These are phyloP conservation scores for Trichophyton simii DNA, from an alignment of 2,329 filamentous ascomycete genomes.

Conservation along the genomic window DNA sequence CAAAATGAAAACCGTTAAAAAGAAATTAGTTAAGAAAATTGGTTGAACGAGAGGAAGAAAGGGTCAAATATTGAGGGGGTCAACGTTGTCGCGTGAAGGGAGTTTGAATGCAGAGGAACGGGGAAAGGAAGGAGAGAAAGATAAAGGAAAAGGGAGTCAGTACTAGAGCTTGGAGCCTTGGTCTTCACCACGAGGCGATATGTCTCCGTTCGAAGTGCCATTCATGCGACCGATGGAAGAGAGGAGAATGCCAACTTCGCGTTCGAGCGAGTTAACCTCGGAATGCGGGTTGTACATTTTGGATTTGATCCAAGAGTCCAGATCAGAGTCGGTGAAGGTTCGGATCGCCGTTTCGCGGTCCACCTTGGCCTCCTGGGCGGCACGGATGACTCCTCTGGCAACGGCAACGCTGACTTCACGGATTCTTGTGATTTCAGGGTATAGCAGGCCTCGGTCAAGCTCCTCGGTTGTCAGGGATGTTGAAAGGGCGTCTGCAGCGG, in stretches of 20 bases:
- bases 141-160: conserved; percentile 3
- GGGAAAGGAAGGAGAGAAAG: neutral
- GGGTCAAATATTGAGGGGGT: neutral
- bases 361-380: conserved; percentile 70
- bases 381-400: conserved; percentile 84
- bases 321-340: conserved; percentile 29
- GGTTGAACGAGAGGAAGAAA: neutral
- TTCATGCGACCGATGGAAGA: conserved; percentile 20
- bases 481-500: conserved; percentile 69
- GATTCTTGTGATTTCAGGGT: conserved; percentile 82
- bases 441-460: conserved; percentile 70
- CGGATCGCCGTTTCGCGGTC: conserved; percentile 36
- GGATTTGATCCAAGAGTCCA: conserved; percentile 37
- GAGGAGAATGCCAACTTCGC: conserved; percentile 34
- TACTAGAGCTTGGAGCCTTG: conserved; percentile 6
- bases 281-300: conserved; percentile 40
- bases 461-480: conserved; percentile 70
- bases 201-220: conserved; percentile 6
- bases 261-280: conserved; percentile 36
- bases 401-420: conserved; percentile 79
- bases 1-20: neutral
- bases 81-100: neutral
- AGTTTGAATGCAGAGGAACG: neutral
- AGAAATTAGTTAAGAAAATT: neutral
- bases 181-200: conserved; percentile 4